Evolutionary conservation across 495 filamentous ascomycete genomes (phyloP).

Genomic region (Hypoxylon trugodes): DNA sequence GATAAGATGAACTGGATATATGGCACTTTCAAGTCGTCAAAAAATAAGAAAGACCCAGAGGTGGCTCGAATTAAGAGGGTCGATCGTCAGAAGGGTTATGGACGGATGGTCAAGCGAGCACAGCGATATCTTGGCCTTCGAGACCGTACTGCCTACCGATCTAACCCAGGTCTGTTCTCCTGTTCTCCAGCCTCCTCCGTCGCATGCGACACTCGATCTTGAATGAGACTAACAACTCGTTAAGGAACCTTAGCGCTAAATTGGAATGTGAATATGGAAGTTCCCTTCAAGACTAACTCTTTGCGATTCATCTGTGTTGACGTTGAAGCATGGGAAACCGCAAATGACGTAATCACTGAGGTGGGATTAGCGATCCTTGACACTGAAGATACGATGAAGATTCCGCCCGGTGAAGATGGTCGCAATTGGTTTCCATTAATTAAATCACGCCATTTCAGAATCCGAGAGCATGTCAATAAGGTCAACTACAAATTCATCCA

Average conservation of each 20-base stretch:
- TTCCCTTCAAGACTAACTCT: conserved; percentile 53
- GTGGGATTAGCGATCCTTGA: conserved; percentile 87
- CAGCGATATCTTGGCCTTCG: conserved; percentile 77
- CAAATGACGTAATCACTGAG: conserved; percentile 74
- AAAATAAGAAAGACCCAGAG: conserved; percentile 51
- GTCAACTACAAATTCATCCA: conserved; percentile 69
- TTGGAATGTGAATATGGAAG: conserved; percentile 32
- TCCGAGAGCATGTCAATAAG: conserved; percentile 70
- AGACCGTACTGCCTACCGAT: conserved; percentile 22
- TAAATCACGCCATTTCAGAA: conserved; percentile 75
- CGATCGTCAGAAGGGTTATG: conserved; percentile 56
- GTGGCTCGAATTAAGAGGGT: conserved; percentile 45
- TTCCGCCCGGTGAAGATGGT: conserved; percentile 67
- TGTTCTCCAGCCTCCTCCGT: not conserved
- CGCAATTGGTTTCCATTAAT: conserved; percentile 71
- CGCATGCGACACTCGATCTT: no score
- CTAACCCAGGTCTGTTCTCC: conserved; percentile 19
- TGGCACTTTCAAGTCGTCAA: conserved; percentile 45
- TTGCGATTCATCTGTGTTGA: conserved; percentile 83
- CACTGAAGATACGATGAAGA: conserved; percentile 61
- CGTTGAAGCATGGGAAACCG: conserved; percentile 78
- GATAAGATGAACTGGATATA: conserved; percentile 38
- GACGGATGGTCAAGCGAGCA: conserved; percentile 62
- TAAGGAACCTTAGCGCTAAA: not conserved
- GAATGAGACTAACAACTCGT: not conserved